phyloP scores from a whole-genome alignment of 2,329 filamentous ascomycete species.

The Rachicladosporium sp. region DNA sequence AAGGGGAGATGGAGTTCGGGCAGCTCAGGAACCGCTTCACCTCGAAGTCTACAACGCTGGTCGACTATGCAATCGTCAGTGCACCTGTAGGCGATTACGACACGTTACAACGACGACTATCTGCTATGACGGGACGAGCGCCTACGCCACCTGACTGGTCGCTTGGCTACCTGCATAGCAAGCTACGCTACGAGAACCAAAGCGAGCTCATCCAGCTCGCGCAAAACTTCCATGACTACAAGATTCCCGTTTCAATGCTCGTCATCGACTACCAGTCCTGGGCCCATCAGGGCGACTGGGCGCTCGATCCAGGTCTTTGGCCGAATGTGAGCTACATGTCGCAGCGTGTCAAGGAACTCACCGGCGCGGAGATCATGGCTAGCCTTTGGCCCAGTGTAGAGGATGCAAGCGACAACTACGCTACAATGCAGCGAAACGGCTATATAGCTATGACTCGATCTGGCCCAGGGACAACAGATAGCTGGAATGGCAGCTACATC shows the following conservation, averaged over 20 bases:
- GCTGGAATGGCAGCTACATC: conserved; percentile 22
- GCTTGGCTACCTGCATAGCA: conserved; percentile 21
- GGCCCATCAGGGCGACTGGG: conserved; percentile 22
- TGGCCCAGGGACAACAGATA: conserved; percentile 19
- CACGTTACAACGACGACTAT: conserved; percentile 15
- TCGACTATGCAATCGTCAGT: conserved; percentile 21
- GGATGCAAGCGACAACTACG: conserved; percentile 18
- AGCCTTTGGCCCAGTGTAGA: conserved; percentile 22
- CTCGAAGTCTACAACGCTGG: conserved; percentile 16
- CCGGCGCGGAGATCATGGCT: conserved; percentile 24
- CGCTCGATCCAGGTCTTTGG: conserved; percentile 19
- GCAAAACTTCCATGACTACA: conserved; percentile 18
- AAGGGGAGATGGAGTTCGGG: conserved; percentile 22
- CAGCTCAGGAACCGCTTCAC: conserved; percentile 18
- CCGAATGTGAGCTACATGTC: conserved; percentile 20
- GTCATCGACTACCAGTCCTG: conserved; percentile 23
- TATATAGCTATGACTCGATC: conserved; percentile 17
- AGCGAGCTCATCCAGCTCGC: conserved; percentile 19
- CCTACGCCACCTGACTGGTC: conserved; percentile 20
- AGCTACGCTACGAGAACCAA: conserved; percentile 23
- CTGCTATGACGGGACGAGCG: conserved; percentile 18
- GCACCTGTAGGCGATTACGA: conserved; percentile 20
- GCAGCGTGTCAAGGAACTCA: conserved; percentile 18
- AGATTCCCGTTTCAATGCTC: conserved; percentile 21
- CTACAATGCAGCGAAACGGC: conserved; percentile 17